These are phyloP conservation scores for Bromus sterilis DNA, from an alignment of 176 grass and related monocot species.

Conservation along the genomic window DNA sequence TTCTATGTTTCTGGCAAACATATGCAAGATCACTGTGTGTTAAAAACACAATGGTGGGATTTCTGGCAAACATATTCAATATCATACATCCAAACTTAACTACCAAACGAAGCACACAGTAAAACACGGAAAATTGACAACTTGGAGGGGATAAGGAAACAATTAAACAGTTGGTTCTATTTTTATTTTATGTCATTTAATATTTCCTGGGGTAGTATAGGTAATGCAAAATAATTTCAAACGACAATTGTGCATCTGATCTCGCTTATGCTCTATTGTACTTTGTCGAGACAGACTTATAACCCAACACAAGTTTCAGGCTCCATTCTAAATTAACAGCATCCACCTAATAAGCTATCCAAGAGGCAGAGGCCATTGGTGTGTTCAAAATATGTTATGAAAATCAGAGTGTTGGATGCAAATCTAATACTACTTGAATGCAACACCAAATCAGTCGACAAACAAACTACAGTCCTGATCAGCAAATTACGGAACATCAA, in stretches of 20 bases:
- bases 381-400: not conserved
- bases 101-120: not conserved
- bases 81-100: not conserved
- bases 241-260: not conserved
- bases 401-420: not conserved
- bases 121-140: not conserved
- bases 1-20: not conserved
- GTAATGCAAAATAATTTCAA: not conserved
- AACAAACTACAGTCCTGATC: not conserved
- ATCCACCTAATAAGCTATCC: not conserved
- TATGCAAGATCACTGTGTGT: not conserved
- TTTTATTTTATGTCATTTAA: not conserved
- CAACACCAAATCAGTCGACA: slow-evolving; percentile 2
- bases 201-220: not conserved
- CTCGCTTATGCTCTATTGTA: not conserved
- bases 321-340: not conserved
- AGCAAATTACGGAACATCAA: slow-evolving; percentile 6
- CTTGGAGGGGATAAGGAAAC: not conserved
- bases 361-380: not conserved
- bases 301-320: not conserved
- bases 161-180: not conserved
- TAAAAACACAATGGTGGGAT: not conserved
- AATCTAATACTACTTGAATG: not conserved
- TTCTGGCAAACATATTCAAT: not conserved
- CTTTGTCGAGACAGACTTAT: not conserved